Conservation (phyloP, 2,329 filamentous ascomycete genomes). For the Teratosphaeria destructans region DNA sequence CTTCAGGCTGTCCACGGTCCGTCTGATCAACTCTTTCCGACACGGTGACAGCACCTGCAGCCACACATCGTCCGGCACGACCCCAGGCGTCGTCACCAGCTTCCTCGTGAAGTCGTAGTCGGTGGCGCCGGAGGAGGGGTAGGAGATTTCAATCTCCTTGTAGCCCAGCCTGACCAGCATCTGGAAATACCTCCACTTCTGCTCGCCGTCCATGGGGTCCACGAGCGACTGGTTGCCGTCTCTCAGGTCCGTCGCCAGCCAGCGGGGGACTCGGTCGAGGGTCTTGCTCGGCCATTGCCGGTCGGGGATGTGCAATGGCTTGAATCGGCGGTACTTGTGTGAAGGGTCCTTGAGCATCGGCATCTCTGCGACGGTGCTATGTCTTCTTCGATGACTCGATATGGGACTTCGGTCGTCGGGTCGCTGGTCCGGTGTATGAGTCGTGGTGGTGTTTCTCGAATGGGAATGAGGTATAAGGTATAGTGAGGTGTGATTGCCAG, state of each 20-base stretch:
- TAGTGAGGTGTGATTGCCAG: background rate
- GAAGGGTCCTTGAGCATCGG: constrained; percentile 59
- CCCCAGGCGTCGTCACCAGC: constrained; percentile 73
- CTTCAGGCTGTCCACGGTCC: constrained; percentile 78
- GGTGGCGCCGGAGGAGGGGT: constrained; percentile 86
- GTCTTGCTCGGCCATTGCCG: constrained; percentile 76
- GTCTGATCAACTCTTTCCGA: constrained; percentile 77
- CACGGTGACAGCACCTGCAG: constrained; percentile 89
- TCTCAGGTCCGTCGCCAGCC: constrained; percentile 78
- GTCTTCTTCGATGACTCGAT: background rate
- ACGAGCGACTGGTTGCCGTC: constrained; percentile 92
- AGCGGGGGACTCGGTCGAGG: constrained; percentile 75
- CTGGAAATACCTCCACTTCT: constrained; percentile 92
- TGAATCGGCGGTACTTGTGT: constrained; percentile 65
- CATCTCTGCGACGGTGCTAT: background rate
- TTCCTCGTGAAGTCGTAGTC: constrained; percentile 92
- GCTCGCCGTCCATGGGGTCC: constrained; percentile 91
- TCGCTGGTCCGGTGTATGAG: too few species aligned
- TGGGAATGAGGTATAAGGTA: background rate
- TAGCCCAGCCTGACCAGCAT: constrained; percentile 88
- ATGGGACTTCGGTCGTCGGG: too few species aligned
- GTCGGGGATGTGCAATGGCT: constrained; percentile 55
- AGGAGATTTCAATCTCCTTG: constrained; percentile 96
- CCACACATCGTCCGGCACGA: constrained; percentile 79
- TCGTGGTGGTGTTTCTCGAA: background rate